Conservation (phyloP, 139 green algal species). For the Micractinium conductrix region DNA sequence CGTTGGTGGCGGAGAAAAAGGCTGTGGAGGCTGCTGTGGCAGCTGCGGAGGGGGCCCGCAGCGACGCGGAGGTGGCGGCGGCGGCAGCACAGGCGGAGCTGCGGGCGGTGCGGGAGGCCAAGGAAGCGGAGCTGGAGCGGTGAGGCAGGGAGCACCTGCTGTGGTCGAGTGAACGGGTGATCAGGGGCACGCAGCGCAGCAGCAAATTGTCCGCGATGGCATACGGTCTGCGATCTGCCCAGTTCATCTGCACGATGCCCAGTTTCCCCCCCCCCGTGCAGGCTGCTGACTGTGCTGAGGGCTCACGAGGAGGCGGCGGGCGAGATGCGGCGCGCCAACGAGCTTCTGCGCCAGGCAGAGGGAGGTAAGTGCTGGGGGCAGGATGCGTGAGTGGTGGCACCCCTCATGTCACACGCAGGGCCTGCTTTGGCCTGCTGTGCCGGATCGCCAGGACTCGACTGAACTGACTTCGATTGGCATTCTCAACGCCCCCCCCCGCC, state of each 20-base stretch:
- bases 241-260: not conserved
- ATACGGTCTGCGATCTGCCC: too few species aligned
- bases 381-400: too few species aligned
- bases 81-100: conserved; percentile 5
- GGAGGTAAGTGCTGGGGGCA: too few species aligned
- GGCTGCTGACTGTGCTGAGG: conserved; percentile 18
- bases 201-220: too few species aligned
- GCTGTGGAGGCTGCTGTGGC: not conserved
- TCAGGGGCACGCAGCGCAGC: not conserved
- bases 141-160: not conserved
- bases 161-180: too few species aligned
- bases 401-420: too few species aligned
- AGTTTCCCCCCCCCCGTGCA: not conserved
- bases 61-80: not conserved
- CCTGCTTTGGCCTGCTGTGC: too few species aligned
- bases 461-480: too few species aligned
- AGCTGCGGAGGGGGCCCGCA: not conserved
- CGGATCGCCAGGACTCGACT: too few species aligned
- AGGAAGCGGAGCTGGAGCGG: conserved; percentile 1
- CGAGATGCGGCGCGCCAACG: not conserved
- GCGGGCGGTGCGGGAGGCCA: conserved; percentile 9
- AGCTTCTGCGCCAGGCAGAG: conserved; percentile 11
- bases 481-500: too few species aligned
- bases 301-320: conserved; percentile 9
- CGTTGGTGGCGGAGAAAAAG: not conserved